These are phyloP conservation scores for Corymbia citriodora DNA, from an alignment of 441 rosid species.

Conservation along the genomic window DNA sequence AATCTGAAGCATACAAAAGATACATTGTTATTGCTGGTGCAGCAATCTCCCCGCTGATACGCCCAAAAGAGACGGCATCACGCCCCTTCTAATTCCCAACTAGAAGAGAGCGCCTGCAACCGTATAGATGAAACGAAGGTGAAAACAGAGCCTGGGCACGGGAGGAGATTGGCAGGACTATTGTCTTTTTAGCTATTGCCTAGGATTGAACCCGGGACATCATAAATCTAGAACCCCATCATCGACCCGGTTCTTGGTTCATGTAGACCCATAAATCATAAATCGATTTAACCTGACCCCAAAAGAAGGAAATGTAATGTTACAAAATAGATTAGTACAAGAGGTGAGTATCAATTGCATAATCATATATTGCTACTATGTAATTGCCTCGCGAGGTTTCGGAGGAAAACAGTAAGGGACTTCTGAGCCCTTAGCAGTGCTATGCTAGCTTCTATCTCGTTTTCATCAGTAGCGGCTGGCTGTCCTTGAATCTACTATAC, in stretches of 20 bases:
- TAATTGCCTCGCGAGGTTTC: no score
- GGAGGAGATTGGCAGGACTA: not conserved
- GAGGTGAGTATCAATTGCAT: no score
- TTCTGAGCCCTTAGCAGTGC: constrained; percentile 1
- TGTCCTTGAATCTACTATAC: constrained; percentile 44
- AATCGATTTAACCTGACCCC: not conserved
- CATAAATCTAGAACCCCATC: not conserved
- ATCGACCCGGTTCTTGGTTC: not conserved
- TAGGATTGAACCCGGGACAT: not conserved
- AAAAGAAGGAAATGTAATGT: not conserved
- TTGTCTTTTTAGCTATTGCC: not conserved
- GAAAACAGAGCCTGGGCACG: not conserved
- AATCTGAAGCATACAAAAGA: not conserved
- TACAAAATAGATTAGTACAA: no score
- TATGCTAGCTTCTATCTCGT: constrained; percentile 15
- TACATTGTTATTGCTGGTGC: not conserved
- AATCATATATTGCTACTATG: no score
- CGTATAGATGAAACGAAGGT: not conserved
- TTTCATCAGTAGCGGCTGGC: constrained; percentile 7
- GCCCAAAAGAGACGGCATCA: constrained; percentile 10
- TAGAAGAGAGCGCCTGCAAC: not conserved
- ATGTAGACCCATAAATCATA: not conserved
- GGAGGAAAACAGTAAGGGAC: no score
- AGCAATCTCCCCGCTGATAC: not conserved
- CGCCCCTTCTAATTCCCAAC: constrained; percentile 5